Base-by-base conservation (phyloP, 192 early-diverging fungal genomes). In the Backusella psychrophila region DNA sequence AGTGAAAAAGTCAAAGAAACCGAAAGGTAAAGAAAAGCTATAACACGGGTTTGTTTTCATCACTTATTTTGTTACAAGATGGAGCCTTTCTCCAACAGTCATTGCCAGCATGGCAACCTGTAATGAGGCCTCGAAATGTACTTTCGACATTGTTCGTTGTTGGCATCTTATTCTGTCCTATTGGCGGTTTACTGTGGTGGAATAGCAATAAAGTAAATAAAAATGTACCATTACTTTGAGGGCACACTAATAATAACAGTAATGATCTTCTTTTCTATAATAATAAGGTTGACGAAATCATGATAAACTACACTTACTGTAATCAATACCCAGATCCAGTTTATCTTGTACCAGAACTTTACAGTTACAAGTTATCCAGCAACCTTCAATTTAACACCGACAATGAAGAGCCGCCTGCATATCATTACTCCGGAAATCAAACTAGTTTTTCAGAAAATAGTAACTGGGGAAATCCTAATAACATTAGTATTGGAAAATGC, bases 91-190 rank as follows among this genome's bases (percentile, higher is more conserved):
- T 95, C 83, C 97, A 99, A 85, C 97, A 99, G 83, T 93, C 96
- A n/a, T 89, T 99, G 78, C 94, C 93, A 73, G 96, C 97, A 14
- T 99, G 97, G 97, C 97, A 99, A 86, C 97, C 97, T 3, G 91
- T 99, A 26, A 86, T 99, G 69, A 99, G 95, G n/a, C 96, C 97
- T 77, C 96, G 96, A 78, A 93, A 93, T 38, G 96, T 97, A n/a
- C 84, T 99, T 6, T 96, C 97, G 1, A 93, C 95, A 21, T 96
- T 97, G 77, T 98, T 99, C 82, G 82, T 95, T 71, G 87, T 99
- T 72, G 97, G 97, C 9, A 88, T 95, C 17, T 86, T 97, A 23
- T 99, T 99, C 85, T 91, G 96, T 67, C 96, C 97, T 15, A 85
- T 97, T 65, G 97, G 96, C 70, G 95, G 95, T n/a, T 86, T 93